These are phyloP conservation scores for Ceratobasidium sp. DNA, from an alignment of 1,284 basidiomycete species.

Conservation along the genomic window DNA sequence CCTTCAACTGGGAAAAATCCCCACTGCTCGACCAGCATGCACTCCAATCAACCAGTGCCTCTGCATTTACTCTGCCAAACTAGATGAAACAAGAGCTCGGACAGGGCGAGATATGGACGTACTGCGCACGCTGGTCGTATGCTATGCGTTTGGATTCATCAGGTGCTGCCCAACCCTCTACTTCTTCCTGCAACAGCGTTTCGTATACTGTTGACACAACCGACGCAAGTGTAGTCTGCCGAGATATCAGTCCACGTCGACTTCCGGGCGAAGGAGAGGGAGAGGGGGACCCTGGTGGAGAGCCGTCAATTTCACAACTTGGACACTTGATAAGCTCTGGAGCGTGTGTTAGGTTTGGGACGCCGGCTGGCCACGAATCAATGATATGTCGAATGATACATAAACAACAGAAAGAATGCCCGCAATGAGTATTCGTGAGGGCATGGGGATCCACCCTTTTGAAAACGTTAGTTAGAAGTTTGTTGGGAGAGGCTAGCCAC, in stretches of 20 bases:
- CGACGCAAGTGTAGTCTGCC: conserved; percentile 30
- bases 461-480: background rate
- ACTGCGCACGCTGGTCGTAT: conserved; percentile 23
- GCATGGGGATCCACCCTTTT: conserved; percentile 31
- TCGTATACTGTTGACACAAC: conserved; percentile 36
- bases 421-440: conserved; percentile 31
- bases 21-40: conserved; percentile 33
- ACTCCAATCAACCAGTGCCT: conserved; percentile 26
- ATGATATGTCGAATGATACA: conserved; percentile 34
- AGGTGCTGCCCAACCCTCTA: conserved; percentile 22
- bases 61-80: conserved; percentile 26
- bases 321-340: conserved; percentile 28
- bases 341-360: conserved; percentile 12
- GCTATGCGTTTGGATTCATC: conserved; percentile 20
- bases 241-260: conserved; percentile 26
- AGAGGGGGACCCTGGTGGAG: conserved; percentile 30
- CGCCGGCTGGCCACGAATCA: conserved; percentile 12
- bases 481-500: background rate
- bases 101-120: background rate
- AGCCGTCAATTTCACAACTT: conserved; percentile 36
- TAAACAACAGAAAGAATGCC: conserved; percentile 33
- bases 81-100: background rate
- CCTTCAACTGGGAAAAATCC: conserved; percentile 29
- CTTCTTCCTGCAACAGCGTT: conserved; percentile 30
- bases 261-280: conserved; percentile 32